These are phyloP conservation scores for Climacium dendroides DNA, from an alignment of 225 moss, liverwort and hornwort genomes.

Conservation along the genomic window DNA sequence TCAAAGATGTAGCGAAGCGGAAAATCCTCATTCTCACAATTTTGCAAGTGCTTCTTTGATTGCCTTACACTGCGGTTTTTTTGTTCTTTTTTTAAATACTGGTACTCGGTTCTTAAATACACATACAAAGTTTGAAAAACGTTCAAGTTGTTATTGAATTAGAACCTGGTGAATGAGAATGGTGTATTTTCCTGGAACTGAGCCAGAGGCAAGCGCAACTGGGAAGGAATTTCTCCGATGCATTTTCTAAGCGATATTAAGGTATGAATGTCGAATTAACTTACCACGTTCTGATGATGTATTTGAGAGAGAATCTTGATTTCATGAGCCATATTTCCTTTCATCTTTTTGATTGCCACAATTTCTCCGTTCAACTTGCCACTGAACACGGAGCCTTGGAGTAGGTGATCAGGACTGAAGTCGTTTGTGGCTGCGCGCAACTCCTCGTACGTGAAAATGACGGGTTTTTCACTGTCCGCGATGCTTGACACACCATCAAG, in stretches of 20 bases:
- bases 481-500: slow-evolving; percentile 40
- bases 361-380: slow-evolving; percentile 21
- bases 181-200: not conserved
- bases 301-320: slow-evolving; percentile 50
- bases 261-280: not conserved
- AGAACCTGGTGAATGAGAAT: not conserved
- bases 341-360: slow-evolving; percentile 11
- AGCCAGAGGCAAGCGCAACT: not conserved
- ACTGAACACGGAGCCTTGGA: slow-evolving; percentile 46
- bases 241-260: not conserved
- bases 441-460: slow-evolving; percentile 31
- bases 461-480: slow-evolving; percentile 30
- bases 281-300: slow-evolving; percentile 47
- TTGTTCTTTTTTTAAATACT: not conserved
- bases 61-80: not conserved
- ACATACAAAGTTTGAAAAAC: not conserved
- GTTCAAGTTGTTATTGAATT: not conserved
- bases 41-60: not conserved
- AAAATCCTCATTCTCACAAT: not conserved
- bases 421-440: slow-evolving; percentile 24
- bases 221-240: not conserved
- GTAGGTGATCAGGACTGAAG: slow-evolving; percentile 18
- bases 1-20: not conserved
- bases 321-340: slow-evolving; percentile 44
- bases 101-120: not conserved